Base-by-base conservation (phyloP, 2,329 filamentous ascomycete genomes). In the Apiospora arundinis region DNA sequence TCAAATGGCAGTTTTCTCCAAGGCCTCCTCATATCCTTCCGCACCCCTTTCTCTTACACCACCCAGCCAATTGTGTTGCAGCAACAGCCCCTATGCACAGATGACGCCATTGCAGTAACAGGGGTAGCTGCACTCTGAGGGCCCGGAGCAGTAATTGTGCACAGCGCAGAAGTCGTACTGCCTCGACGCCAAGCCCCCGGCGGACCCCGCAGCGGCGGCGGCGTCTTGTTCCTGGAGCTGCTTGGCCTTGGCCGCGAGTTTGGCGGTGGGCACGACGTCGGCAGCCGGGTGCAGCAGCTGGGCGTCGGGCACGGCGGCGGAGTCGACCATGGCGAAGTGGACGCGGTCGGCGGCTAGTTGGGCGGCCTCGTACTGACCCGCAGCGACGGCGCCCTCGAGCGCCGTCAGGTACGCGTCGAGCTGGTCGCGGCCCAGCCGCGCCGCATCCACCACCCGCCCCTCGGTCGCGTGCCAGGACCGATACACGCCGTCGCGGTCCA, bases 401-500 rank as follows among this genome's bases (percentile, higher is more conserved):
- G 60, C 60, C 14, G 32, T 32, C 32, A 66, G 9, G 60, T 66
- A 66, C 21, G 60, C 28, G 32, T 66, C 32, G 32, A 66, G 32
- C 32, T 66, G 60, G 18, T 18, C 23, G 5, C 32, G 60, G 18
- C 21, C 16, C 21, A 66, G 60, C 14, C 60, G 60, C 18, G 60
- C 60, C 14, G 60, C 60, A 32, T 66, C 60, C 18, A 66, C 32
- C 40, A 66, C 60, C 2, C 21, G 25, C 18, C 60, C 32, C 21
- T 52, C 48, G 49, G 25, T 32, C 11, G 21, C n/a, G 60, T 66
- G 60, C 32, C 42, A 66, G 8, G 60, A 66, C 0, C 60, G 32
- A 32, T 66, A 66, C 2, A 66, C 28, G 60, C 60, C 60, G 60
- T 66, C 60, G 11, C 3, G 32, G 60, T 66, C 60, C 21, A 66